Percentiles rank a stretch among this genome's conserved stretches.
Evolutionary conservation across 2,329 filamentous ascomycete genomes (phyloP).

Genomic region (Alternaria sp.): DNA sequence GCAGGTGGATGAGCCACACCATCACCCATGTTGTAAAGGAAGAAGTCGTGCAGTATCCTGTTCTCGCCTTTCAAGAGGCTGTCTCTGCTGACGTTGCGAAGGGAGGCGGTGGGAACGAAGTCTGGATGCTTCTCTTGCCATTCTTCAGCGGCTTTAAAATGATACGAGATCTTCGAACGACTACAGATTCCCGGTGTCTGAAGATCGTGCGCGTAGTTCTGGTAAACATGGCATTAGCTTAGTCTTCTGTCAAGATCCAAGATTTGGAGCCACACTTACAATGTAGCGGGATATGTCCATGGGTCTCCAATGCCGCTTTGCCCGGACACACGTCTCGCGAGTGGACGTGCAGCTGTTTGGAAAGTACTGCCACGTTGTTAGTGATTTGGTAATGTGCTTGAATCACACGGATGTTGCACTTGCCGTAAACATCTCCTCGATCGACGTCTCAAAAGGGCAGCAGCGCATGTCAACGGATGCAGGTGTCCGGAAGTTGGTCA

Average conservation of each 20-base stretch:
- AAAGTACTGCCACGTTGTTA: not conserved
- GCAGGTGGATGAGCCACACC: constrained; percentile 1
- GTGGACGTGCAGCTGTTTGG: constrained; percentile 1
- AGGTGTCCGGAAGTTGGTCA: constrained; percentile 5
- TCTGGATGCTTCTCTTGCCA: not conserved
- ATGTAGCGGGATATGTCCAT: constrained; percentile 2
- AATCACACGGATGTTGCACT: not conserved
- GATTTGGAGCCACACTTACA: not conserved
- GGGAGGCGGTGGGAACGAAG: not conserved
- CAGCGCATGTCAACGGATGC: constrained; percentile 2
- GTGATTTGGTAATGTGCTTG: not conserved
- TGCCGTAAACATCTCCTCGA: constrained; percentile 12
- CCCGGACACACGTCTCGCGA: constrained; percentile 3
- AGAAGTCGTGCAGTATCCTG: constrained; percentile 2
- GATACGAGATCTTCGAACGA: constrained; percentile 3
- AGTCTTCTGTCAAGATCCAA: not conserved
- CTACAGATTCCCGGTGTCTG: not conserved
- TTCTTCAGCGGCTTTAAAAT: not conserved
- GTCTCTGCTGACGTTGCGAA: not conserved
- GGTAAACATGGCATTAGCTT: not conserved
- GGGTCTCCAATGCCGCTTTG: not conserved
- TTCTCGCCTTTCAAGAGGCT: not conserved
- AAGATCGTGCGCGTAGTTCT: not conserved
- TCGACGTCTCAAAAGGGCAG: constrained; percentile 7
- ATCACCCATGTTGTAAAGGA: constrained; percentile 10